Base-by-base conservation (phyloP, 257 asterid genomes). In the Salvia rosmarinus region DNA sequence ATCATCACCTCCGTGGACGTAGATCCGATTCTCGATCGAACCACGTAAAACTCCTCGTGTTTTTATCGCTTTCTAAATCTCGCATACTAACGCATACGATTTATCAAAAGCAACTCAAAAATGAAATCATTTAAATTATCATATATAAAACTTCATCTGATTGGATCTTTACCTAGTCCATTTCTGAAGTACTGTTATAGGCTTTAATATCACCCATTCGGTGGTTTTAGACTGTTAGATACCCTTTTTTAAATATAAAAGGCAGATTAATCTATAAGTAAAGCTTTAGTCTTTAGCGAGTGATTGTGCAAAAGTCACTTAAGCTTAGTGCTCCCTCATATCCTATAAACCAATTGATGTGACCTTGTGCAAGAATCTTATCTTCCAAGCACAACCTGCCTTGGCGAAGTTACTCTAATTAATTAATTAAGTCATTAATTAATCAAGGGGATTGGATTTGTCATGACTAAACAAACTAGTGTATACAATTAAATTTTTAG, bases 311-410 rank as follows among this genome's bases (percentile, higher is more conserved):
- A 76, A 70, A 64, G 63, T n/a, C 20, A 76, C 19, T 17, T 52
- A 19, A 3, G 46, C 5, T 34, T 0, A 56, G 77, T 64, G 81
- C 77, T 46, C 63, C 23, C 71, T 12, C 5, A 32, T 6, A 72
- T 61, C 13, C 21, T 62, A 20, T 62, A 76, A 76, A 70, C 69
- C 23, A 63, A 23, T 7, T 64, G 74, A 71, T 49, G 51, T 49
- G 74, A 71, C 69, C 43, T 71, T 50, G n/a, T 21, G 34, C 69
- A 13, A 62, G 30, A 71, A 56, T 57, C 73, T 56, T 63, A 63
- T 51, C 77, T 35, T 62, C 77, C 71, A 72, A 72, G 51, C 63
- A 61, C 20, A 50, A 61, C 54, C 64, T 62, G 12, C 55, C 49
- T 17, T 58, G 54, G 9, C 37, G 0, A 49, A 75, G 42, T 25